Conservation (phyloP, 192 early-diverging fungal species). For the Rhizophlyctis rosea region DNA sequence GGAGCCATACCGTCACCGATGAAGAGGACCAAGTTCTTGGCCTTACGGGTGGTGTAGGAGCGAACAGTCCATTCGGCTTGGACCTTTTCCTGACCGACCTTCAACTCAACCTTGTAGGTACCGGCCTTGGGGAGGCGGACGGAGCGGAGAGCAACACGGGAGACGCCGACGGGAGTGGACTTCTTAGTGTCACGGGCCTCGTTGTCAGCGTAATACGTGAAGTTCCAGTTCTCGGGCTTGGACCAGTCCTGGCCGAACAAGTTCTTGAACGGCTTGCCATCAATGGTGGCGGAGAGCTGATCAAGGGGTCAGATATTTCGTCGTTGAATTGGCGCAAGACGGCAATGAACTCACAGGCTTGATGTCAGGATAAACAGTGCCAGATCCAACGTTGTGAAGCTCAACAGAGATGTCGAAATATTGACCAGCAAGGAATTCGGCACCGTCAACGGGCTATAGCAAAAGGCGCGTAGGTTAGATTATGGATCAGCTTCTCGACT, state of each 20-base stretch:
- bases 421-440: slow-evolving; percentile 56
- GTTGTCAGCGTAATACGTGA: slow-evolving; percentile 45
- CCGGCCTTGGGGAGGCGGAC: slow-evolving; percentile 6
- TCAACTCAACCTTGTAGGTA: slow-evolving; percentile 19
- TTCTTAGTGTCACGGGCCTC: slow-evolving; percentile 30
- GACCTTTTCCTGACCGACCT: slow-evolving; percentile 46
- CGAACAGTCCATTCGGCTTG: slow-evolving; percentile 47
- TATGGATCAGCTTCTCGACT: no score
- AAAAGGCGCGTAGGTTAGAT: background rate
- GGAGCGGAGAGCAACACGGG: slow-evolving; percentile 16
- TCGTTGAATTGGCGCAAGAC: no score
- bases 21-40: slow-evolving; percentile 63
- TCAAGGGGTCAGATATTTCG: slow-evolving; percentile 28
- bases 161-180: slow-evolving; percentile 44
- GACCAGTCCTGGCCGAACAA: slow-evolving; percentile 45
- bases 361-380: slow-evolving; percentile 22
- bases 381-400: slow-evolving; percentile 47
- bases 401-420: slow-evolving; percentile 63
- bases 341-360: slow-evolving; percentile 27
- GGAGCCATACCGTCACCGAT: slow-evolving; percentile 65
- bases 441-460: slow-evolving; percentile 31
- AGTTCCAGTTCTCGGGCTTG: slow-evolving; percentile 53
- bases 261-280: slow-evolving; percentile 33
- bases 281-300: slow-evolving; percentile 44
- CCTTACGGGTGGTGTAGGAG: slow-evolving; percentile 46